A percentile compares a stretch with the other conserved stretches of the same genome.
These are phyloP conservation scores for Zymoseptoria tritici DNA, from an alignment of 2,329 filamentous ascomycete genomes.

Conservation along the genomic window DNA sequence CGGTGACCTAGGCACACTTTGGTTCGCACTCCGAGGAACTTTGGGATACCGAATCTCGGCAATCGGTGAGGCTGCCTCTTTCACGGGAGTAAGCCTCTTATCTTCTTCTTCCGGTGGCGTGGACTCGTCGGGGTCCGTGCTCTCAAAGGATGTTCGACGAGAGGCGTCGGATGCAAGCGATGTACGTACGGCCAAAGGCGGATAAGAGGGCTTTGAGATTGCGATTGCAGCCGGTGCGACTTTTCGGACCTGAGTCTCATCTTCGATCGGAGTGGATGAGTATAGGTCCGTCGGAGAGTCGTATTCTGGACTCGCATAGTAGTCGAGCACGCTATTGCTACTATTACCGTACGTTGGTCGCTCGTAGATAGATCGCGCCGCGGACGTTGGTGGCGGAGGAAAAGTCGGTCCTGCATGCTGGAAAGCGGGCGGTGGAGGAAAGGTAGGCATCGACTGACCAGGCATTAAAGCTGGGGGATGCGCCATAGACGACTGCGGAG, in stretches of 20 bases:
- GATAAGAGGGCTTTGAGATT: slow-evolving; percentile 19
- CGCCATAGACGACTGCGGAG: background rate
- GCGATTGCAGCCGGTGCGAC: slow-evolving; percentile 16
- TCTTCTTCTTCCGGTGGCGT: slow-evolving; percentile 41
- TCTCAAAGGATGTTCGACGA: slow-evolving; percentile 41
- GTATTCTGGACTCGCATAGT: slow-evolving; percentile 27
- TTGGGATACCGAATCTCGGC: slow-evolving; percentile 41
- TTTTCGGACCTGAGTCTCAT: slow-evolving; percentile 17
- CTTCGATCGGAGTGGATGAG: slow-evolving; percentile 18
- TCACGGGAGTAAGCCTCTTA: slow-evolving; percentile 36
- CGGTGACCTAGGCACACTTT: slow-evolving; percentile 36
- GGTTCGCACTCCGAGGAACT: slow-evolving; percentile 40
- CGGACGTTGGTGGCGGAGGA: slow-evolving; percentile 6
- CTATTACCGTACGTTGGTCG: slow-evolving; percentile 7
- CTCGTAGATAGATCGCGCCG: background rate
- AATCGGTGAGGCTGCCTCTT: slow-evolving; percentile 35
- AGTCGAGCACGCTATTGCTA: slow-evolving; percentile 21
- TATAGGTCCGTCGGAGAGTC: slow-evolving; percentile 18
- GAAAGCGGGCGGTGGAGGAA: background rate
- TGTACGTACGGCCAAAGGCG: slow-evolving; percentile 17
- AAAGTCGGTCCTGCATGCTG: background rate
- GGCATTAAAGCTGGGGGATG: background rate
- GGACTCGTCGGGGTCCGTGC: slow-evolving; percentile 37
- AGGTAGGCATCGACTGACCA: background rate
- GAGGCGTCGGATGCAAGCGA: slow-evolving; percentile 21